Evolutionary conservation across 2,329 filamentous ascomycete genomes (phyloP), one percentile per base, ranked within the genome.

Genomic region (Alternaria burnsii): DNA sequence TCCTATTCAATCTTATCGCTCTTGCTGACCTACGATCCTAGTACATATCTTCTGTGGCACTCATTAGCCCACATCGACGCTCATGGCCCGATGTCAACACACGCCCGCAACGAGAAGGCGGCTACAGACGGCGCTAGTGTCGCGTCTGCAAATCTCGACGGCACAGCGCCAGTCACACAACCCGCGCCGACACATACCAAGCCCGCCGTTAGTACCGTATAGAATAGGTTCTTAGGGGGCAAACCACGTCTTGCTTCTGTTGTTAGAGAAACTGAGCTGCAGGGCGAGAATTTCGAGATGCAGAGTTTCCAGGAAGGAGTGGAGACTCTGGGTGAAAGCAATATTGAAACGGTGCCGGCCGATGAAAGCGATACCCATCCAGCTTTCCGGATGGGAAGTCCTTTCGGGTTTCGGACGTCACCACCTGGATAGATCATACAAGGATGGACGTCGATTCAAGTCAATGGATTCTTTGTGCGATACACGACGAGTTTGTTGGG

Each of bases 31-130:
- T 18, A 2, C 14, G 11, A 2, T 12, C 12, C 24, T 38, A 82
- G 80, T 65, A 78, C 78, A 18, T 67, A 76, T 18, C 57, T 82
- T 2, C 66, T 82, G 26, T 81, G 78, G 74, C 63, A 71, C 14
- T 76, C 72, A n/a, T 70, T 81, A 55, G 61, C 67, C 14, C 76
- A 82, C 60, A 78, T 77, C 55, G 80, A 80, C 43, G 59, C 68
- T 24, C 70, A 71, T 40, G 80, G 80, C 3, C 78, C 80, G 3
- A 78, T 78, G 62, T 78, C 77, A 9, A 74, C 67, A 8, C 80
- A 80, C 41, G 78, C 77, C 3, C 69, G 73, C 18, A 59, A 34
- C 5, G 55, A 58, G n/a, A 58, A 58, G 26, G 8, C 12, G 20
- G 8, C 11, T 9, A 32, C 34, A 28, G 43, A 43, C 1, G 36